These are phyloP conservation scores for Plasmopara halstedii DNA, from an alignment of 352 stramenopile species.

Conservation along the genomic window DNA sequence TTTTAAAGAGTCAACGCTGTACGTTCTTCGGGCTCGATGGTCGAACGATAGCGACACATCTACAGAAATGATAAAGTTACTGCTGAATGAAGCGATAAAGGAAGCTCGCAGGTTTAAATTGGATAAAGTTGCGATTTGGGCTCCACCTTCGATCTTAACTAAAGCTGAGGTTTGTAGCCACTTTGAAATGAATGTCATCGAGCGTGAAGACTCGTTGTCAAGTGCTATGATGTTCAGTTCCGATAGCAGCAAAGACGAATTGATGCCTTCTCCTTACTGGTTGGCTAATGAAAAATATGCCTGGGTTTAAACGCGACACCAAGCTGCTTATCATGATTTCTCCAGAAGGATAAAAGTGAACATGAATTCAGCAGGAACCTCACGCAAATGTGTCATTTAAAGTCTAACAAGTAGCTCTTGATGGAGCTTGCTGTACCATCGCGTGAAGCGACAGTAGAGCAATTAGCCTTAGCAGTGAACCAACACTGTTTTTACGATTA, in stretches of 20 bases:
- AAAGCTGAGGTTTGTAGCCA: conserved; percentile 9
- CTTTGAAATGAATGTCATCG: conserved; percentile 26
- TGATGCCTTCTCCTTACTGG: conserved; percentile 16
- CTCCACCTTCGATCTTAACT: conserved; percentile 21
- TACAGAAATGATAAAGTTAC: conserved; percentile 5
- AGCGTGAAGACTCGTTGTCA: conserved; percentile 49
- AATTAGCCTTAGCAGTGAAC: no score
- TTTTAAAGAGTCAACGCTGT: conserved; percentile 47
- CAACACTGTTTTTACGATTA: no score
- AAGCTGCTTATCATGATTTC: no score
- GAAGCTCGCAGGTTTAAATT: conserved; percentile 39
- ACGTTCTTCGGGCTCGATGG: conserved; percentile 41
- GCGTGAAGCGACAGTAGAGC: background rate
- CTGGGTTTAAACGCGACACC: conserved; percentile 48
- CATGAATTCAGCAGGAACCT: background rate
- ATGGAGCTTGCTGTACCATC: background rate
- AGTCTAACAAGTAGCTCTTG: background rate
- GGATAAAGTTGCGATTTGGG: conserved; percentile 38
- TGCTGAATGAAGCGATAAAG: conserved; percentile 28
- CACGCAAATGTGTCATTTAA: background rate
- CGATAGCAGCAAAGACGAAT: background rate
- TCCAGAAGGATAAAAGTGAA: no score
- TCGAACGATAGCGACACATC: conserved; percentile 5
- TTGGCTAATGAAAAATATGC: conserved; percentile 42
- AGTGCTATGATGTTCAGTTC: conserved; percentile 42